Evolutionary conservation across 2,329 filamentous ascomycete species (phyloP), one percentile per base, ranked within the genome.

Genomic region (Colletotrichum tropicale): DNA sequence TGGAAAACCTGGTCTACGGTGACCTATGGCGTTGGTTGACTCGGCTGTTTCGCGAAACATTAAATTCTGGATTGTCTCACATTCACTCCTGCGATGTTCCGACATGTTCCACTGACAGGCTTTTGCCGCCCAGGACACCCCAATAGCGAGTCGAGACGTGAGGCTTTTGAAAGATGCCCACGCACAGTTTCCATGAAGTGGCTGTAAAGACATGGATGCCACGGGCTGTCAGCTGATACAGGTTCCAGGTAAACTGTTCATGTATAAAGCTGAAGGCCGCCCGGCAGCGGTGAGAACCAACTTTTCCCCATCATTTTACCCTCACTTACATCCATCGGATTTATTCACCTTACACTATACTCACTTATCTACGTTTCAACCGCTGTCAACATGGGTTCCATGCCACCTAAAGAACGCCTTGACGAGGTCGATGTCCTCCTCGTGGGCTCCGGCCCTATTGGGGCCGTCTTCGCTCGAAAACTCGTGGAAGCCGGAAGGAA

Each of bases 361-460:
- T 48, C 43, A 48, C 43, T 2, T 21, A 48, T 21, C n/a, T 48
- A 48, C 18, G 9, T 21, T n/a, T 48, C 43, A 21, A 48, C 43
- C n/a, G 43, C 43, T 48, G 55, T 58, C 24, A 58, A 26, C 1
- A 58, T 58, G 55, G 55, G 24, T 26, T 58, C 55, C 26, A 58
- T 58, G 55, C 55, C 55, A 1, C 21, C 13, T 6, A 58, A 2
- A 28, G 55, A 58, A 18, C 55, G 26, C 55, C 55, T 64, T 15
- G 60, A 64, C 8, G 60, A 64, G 28, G 60, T 64, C 8, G 34
- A 64, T 28, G 60, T 64, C 28, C 60, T 64, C 28, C 21, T 64
- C 18, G 34, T 64, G 18, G 60, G 60, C 28, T 64, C 60, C 16
- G 60, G 60, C 3, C 60, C 60, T 13, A 64, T 64, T 12, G 60